phyloP scores from a whole-genome alignment of 148 eudicot species.

The Camellia sinensis region DNA sequence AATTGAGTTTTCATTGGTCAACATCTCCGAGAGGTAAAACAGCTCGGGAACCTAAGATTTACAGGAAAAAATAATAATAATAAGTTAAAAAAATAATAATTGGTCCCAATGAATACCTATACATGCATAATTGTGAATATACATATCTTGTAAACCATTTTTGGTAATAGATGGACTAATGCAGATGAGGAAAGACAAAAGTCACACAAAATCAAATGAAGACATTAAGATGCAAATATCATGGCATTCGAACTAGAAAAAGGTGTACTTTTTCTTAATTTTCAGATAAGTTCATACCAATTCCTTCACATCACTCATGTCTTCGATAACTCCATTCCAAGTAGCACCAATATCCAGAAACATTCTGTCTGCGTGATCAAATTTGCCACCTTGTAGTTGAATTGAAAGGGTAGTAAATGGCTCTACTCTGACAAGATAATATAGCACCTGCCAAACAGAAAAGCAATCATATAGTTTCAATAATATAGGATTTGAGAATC shows the following conservation, averaged over 20 bases:
- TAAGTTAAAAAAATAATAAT: background rate
- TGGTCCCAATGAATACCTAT: background rate
- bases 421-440: conserved; percentile 86
- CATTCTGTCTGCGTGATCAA: conserved; percentile 99
- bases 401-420: conserved; percentile 95
- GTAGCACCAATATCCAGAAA: conserved; percentile 90
- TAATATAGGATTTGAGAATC: background rate
- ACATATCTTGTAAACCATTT: background rate
- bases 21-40: conserved; percentile 90
- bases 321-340: conserved; percentile 95
- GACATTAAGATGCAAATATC: background rate
- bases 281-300: conserved; percentile 46
- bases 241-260: background rate
- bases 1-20: conserved; percentile 79
- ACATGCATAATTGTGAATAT: background rate
- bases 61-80: background rate
- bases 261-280: background rate
- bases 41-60: conserved; percentile 83
- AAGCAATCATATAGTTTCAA: conserved; percentile 11
- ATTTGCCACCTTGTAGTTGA: conserved; percentile 96
- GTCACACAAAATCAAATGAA: background rate
- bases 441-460: conserved; percentile 60
- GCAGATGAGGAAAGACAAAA: background rate
- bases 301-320: conserved; percentile 99
- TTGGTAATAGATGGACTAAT: background rate